Base-by-base conservation (phyloP, 139 green algal species). In the Micractinium conductrix region DNA sequence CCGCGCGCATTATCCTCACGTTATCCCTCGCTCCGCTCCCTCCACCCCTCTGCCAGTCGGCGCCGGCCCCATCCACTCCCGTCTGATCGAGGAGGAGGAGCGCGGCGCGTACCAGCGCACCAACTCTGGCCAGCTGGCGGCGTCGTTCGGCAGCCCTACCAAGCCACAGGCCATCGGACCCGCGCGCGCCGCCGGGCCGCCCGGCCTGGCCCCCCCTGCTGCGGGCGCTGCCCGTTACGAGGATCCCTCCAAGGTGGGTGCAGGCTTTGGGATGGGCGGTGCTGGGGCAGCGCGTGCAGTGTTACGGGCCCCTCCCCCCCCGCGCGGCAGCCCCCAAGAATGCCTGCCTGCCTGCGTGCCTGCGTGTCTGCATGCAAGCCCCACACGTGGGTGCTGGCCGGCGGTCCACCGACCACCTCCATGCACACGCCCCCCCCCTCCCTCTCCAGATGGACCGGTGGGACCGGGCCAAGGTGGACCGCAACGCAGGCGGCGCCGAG, bases 11-110 rank as follows among this genome's bases (percentile, higher is more conserved):
- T n/a, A 42, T 21, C 1, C 30, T 16, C 17, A 2, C 63, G 16
- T 17, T 37, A 8, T 24, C 28, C 65, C 22, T 1, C 33, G 21
- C 14, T 42, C 4, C 14, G 24, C 69, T 21, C 38, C 40, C 24
- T 44, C 26, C 72, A 65, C 40, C 2, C 10, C 10, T 22, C 53
- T 21, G 2, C 26, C 24, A 53, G n/a, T 24, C 43, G 26, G 53
- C 16, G 35, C 69, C 72, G 79, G 73, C 28, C 63, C 45, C 38
- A 70, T 87, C 72, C 82, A 87, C 53, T 87, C 80, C 26, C 87
- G 87, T 4, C 53, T 91, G 35, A 81, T 90, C 33, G 80, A 86
- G 16, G 87, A 91, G 21, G 83, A 85, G 60, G 60, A 76, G 48
- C 69, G 79, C 22, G 42, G 38, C 42, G 12, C 37, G 7, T 85